Conservation (phyloP, 2,329 filamentous ascomycete genomes). For the Penicillium sp. region DNA sequence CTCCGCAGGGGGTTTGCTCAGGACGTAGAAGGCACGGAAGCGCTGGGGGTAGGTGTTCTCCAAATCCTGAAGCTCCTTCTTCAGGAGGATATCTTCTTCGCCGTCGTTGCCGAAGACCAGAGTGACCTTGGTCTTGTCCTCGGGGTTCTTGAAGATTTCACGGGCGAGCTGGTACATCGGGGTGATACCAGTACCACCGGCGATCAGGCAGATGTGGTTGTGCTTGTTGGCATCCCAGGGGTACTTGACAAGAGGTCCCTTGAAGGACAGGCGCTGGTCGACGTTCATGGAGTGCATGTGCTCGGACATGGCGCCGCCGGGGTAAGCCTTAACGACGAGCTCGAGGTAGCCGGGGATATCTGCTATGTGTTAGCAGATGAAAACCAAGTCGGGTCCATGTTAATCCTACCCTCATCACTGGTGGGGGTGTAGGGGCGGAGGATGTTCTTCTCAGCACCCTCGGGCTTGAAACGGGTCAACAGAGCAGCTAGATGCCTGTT, state of each 20-base stretch:
- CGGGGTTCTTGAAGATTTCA: constrained; percentile 91
- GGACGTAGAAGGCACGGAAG: constrained; percentile 91
- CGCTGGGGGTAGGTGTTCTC: constrained; percentile 95
- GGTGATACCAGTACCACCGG: constrained; percentile 95
- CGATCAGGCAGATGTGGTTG: constrained; percentile 67
- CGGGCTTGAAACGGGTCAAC: constrained; percentile 86
- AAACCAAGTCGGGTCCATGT: neutral
- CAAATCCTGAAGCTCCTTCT: constrained; percentile 77
- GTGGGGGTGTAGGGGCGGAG: constrained; percentile 91
- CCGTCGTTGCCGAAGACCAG: constrained; percentile 87
- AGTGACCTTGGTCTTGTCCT: constrained; percentile 96
- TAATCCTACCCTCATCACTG: constrained; percentile 71
- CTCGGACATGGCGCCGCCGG: constrained; percentile 84
- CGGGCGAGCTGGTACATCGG: constrained; percentile 96
- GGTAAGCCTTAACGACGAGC: constrained; percentile 89
- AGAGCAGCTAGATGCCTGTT: constrained; percentile 60
- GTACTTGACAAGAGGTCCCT: constrained; percentile 95
- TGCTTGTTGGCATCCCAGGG: constrained; percentile 89
- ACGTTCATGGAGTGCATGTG: constrained; percentile 81
- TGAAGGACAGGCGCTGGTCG: constrained; percentile 82
- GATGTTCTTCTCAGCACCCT: constrained; percentile 78
- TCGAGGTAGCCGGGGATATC: constrained; percentile 78
- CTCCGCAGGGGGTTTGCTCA: constrained; percentile 77
- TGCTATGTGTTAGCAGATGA: constrained; percentile 33
- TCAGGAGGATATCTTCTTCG: constrained; percentile 89